Evolutionary conservation across 192 early-diverging fungal genomes (phyloP).

Genomic region (Mortierella antarctica): DNA sequence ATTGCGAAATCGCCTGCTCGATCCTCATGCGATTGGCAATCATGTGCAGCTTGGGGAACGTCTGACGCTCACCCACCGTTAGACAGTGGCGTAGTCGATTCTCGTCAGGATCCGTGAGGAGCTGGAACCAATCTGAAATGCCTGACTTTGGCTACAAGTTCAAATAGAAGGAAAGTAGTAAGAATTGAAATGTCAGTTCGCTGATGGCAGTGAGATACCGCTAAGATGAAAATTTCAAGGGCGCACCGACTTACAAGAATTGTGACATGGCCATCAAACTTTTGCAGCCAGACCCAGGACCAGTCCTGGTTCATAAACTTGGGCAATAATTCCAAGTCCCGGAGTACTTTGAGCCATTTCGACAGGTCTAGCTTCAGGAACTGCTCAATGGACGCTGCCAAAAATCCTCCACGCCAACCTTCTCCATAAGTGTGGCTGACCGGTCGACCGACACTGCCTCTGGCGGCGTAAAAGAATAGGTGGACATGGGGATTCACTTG

Average conservation of each 20-base stretch:
- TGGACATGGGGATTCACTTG: constrained; percentile 93
- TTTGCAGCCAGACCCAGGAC: constrained; percentile 87
- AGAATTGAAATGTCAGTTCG: neutral
- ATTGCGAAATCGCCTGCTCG: constrained; percentile 73
- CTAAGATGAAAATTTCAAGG: neutral
- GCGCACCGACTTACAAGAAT: constrained; percentile 65
- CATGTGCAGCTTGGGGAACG: constrained; percentile 84
- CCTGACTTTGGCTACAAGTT: constrained; percentile 62
- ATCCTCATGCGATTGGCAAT: constrained; percentile 79
- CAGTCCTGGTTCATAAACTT: constrained; percentile 80
- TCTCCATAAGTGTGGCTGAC: constrained; percentile 74
- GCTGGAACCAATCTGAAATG: constrained; percentile 69
- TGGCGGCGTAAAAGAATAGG: constrained; percentile 86
- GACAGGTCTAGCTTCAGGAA: constrained; percentile 85
- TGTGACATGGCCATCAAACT: constrained; percentile 91
- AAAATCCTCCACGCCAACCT: constrained; percentile 93
- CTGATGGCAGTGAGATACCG: neutral
- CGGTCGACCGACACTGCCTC: constrained; percentile 81
- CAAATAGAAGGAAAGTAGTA: neutral
- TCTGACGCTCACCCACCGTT: constrained; percentile 66
- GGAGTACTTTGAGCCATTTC: constrained; percentile 85
- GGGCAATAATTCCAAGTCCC: constrained; percentile 86
- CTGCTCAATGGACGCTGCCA: constrained; percentile 82
- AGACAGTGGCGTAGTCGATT: constrained; percentile 67
- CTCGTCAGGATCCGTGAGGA: constrained; percentile 73